phyloP scores from a whole-genome alignment of 2,329 filamentous ascomycete species.

The Neofusicoccum kwambonambiense region DNA sequence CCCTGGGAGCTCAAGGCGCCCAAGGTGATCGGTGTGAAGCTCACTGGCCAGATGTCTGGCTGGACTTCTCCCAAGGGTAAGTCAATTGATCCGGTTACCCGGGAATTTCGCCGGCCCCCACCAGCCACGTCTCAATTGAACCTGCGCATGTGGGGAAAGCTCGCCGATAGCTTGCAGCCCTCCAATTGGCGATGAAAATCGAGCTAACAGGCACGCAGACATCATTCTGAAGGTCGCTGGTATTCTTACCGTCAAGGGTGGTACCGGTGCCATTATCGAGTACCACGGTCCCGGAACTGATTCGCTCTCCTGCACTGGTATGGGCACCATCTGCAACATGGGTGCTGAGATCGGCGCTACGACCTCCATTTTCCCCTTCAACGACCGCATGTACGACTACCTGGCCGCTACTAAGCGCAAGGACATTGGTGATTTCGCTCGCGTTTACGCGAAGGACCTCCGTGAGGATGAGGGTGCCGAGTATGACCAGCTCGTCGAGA shows the following conservation, averaged over 20 bases:
- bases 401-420: constrained; percentile 85
- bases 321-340: constrained; percentile 73
- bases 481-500: constrained; percentile 94
- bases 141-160: not conserved
- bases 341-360: constrained; percentile 73
- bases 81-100: constrained; percentile 30
- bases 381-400: constrained; percentile 97
- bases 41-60: constrained; percentile 83
- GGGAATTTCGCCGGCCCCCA: constrained; percentile 1
- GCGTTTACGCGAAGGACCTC: constrained; percentile 80
- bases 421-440: constrained; percentile 86
- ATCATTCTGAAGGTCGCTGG: constrained; percentile 97
- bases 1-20: constrained; percentile 99
- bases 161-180: not conserved
- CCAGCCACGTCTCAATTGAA: not conserved
- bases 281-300: constrained; percentile 73
- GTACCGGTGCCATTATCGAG: constrained; percentile 86
- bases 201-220: constrained; percentile 53
- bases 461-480: constrained; percentile 84
- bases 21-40: constrained; percentile 93
- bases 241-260: constrained; percentile 96
- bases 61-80: constrained; percentile 92
- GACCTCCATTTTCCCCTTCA: constrained; percentile 95
- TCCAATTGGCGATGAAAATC: not conserved
- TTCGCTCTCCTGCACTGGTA: constrained; percentile 76